phyloP scores from a whole-genome alignment of 176 grass and related monocot genomes.

The Rhynchospora pubera region DNA sequence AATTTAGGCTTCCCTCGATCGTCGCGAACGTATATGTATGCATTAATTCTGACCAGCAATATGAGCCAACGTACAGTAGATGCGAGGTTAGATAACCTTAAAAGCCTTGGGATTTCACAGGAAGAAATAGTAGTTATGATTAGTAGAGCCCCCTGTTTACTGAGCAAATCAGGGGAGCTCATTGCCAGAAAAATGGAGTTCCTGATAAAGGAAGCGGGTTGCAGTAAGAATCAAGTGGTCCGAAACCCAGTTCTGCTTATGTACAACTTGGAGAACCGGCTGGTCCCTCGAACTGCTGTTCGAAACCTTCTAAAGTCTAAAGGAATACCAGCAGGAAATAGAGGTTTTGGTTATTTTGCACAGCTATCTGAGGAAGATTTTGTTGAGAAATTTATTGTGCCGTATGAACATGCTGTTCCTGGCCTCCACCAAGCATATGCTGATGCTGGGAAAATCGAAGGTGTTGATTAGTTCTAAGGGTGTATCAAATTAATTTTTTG shows the following conservation, averaged over 20 bases:
- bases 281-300: slow-evolving; percentile 24
- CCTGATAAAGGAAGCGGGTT: slow-evolving; percentile 14
- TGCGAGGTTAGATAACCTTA: not conserved
- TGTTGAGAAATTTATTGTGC: too few relatives aligned
- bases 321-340: not conserved
- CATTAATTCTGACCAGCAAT: not conserved
- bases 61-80: not conserved
- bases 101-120: not conserved
- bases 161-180: not conserved
- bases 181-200: slow-evolving; percentile 31
- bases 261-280: slow-evolving; percentile 37
- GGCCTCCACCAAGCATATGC: too few relatives aligned
- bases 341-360: too few relatives aligned
- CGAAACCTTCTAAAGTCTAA: slow-evolving; percentile 29
- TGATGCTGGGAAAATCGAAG: too few relatives aligned
- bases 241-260: slow-evolving; percentile 2
- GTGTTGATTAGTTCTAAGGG: too few relatives aligned
- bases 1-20: not conserved
- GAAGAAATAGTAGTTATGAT: not conserved
- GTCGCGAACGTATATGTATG: not conserved
- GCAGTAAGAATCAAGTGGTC: slow-evolving; percentile 14
- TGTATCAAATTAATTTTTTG: too few relatives aligned
- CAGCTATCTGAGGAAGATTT: too few relatives aligned
- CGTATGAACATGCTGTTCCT: too few relatives aligned
- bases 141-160: not conserved